phyloP scores from a whole-genome alignment of 257 asterid genomes.

The Scutellaria baicalensis region DNA sequence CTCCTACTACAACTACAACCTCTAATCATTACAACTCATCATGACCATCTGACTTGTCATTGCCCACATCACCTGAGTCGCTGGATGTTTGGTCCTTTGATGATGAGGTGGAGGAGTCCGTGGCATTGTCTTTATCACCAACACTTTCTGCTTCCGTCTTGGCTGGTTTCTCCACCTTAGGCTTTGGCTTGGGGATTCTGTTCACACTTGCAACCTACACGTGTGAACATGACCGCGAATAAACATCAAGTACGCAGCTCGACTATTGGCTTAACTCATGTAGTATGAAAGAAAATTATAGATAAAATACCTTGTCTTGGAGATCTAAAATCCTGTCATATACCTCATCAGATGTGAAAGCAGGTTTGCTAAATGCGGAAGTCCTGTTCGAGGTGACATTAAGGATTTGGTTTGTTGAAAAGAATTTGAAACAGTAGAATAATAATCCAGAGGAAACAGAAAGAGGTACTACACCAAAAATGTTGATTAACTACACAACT shows the following conservation, averaged over 20 bases:
- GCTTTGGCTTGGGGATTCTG: conserved; percentile 92
- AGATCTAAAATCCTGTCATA: conserved; percentile 59
- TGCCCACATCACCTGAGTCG: conserved; percentile 29
- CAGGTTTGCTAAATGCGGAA: conserved; percentile 56
- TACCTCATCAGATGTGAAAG: conserved; percentile 86
- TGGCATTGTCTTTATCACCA: conserved; percentile 35
- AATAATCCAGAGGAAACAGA: not conserved
- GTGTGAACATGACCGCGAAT: not conserved
- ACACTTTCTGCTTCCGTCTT: conserved; percentile 44
- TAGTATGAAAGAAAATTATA: not conserved
- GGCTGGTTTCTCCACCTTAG: conserved; percentile 73
- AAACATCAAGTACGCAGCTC: not conserved
- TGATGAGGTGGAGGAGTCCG: conserved; percentile 42
- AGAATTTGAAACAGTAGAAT: not conserved
- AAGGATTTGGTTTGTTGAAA: conserved; percentile 4
- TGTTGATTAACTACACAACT: not conserved
- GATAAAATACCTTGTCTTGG: conserved; percentile 67
- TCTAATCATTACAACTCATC: conserved; percentile 98
- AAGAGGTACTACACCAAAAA: not conserved
- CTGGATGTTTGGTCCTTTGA: conserved; percentile 34
- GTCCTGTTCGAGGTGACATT: conserved; percentile 44
- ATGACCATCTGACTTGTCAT: conserved; percentile 35
- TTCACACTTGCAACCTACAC: conserved; percentile 65
- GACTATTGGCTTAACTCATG: not conserved
- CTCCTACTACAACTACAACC: too few relatives aligned